These are phyloP conservation scores for Tylopilus cervinicoccineus DNA, from an alignment of 768 basidiomycete species.

Conservation along the genomic window DNA sequence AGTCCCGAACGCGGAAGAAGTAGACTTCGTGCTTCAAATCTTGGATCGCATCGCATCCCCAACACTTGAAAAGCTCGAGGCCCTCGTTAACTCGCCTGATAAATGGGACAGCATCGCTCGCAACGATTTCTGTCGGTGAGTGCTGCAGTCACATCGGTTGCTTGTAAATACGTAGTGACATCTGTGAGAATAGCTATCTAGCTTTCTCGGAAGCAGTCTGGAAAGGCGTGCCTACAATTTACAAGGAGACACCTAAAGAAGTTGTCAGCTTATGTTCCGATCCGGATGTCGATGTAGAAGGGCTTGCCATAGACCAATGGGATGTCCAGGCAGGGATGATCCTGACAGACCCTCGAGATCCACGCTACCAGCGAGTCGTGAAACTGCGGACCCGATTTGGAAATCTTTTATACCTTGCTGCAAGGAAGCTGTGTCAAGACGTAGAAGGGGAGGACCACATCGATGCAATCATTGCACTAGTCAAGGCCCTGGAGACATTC, in stretches of 20 bases:
- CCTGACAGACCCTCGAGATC: conserved; percentile 68
- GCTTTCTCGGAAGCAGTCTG: conserved; percentile 73
- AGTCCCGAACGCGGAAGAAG: conserved; percentile 51
- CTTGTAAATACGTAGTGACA: not conserved
- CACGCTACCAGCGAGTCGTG: conserved; percentile 63
- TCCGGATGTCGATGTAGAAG: conserved; percentile 59
- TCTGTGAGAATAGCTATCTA: conserved; percentile 46
- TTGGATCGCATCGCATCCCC: conserved; percentile 66
- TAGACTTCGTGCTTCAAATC: conserved; percentile 76
- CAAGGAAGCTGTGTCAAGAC: conserved; percentile 56
- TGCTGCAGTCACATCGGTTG: not conserved
- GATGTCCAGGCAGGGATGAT: conserved; percentile 72
- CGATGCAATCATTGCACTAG: conserved; percentile 74
- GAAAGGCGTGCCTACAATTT: conserved; percentile 70
- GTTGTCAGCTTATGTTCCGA: conserved; percentile 57
- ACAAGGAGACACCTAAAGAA: conserved; percentile 53
- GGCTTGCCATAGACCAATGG: conserved; percentile 61
- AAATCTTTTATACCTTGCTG: conserved; percentile 61
- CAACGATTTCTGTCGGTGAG: conserved; percentile 82
- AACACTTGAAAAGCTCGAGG: conserved; percentile 62
- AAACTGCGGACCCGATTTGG: conserved; percentile 63
- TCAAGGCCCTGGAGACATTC: conserved; percentile 71
- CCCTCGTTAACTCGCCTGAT: conserved; percentile 46
- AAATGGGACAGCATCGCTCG: conserved; percentile 65
- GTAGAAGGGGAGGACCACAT: conserved; percentile 76